These are phyloP conservation scores for Westerdykella sp. DNA, from an alignment of 2,329 filamentous ascomycete genomes.

Conservation along the genomic window DNA sequence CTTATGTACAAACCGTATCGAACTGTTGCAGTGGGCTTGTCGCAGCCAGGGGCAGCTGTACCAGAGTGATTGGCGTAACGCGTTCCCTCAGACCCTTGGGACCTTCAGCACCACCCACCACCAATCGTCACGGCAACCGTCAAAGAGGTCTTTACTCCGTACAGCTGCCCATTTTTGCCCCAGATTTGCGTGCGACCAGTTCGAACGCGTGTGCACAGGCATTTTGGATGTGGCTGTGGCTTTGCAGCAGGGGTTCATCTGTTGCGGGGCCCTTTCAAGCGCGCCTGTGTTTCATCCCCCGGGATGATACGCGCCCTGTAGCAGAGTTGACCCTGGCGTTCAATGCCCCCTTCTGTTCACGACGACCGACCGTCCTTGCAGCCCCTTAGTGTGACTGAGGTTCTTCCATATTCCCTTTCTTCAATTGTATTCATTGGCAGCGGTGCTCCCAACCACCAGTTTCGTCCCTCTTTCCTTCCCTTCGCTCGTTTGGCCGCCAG, in stretches of 20 bases:
- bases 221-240: no score
- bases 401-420: conserved; percentile 21
- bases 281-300: not conserved
- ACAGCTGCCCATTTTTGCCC: no score
- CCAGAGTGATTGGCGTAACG: conserved; percentile 19
- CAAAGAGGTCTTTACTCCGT: no score
- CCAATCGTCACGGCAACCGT: conserved; percentile 7
- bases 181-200: no score
- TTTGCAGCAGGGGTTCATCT: no score
- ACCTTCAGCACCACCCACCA: conserved; percentile 11
- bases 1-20: conserved; percentile 7
- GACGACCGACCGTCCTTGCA: conserved; percentile 22
- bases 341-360: conserved; percentile 29
- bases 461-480: conserved; percentile 27
- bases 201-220: no score
- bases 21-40: conserved; percentile 7
- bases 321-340: conserved; percentile 22
- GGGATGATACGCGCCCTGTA: conserved; percentile 27
- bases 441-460: conserved; percentile 32
- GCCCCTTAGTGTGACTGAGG: conserved; percentile 26
- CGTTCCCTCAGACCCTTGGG: conserved; percentile 4
- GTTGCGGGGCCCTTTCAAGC: no score
- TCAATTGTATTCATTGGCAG: conserved; percentile 30
- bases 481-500: conserved; percentile 27
- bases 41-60: conserved; percentile 8